Conservation (phyloP, 1,284 basidiomycete genomes). For the Cutaneotrichosporon arboriforme region DNA sequence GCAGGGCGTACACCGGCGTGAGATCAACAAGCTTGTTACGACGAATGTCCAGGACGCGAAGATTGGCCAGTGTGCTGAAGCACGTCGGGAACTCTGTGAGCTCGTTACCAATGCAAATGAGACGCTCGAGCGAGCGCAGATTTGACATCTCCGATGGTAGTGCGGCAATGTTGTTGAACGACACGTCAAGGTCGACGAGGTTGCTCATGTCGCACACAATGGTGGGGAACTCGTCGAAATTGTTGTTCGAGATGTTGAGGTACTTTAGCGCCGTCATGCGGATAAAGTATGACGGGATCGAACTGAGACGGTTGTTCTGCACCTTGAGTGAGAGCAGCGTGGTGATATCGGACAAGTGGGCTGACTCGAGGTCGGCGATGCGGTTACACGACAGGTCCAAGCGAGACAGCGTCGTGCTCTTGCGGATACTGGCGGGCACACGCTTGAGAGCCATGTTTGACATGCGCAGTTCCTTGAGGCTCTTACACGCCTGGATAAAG, state of each 20-base stretch:
- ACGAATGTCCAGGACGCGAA: constrained; percentile 73
- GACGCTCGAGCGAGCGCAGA: constrained; percentile 62
- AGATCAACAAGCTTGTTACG: constrained; percentile 76
- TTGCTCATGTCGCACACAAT: constrained; percentile 70
- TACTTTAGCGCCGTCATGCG: constrained; percentile 65
- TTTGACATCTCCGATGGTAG: constrained; percentile 76
- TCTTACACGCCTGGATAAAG: constrained; percentile 86
- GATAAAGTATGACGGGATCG: constrained; percentile 78
- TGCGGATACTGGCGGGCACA: constrained; percentile 76
- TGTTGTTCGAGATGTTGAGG: constrained; percentile 96
- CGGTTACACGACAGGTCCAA: constrained; percentile 92
- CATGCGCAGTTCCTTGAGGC: constrained; percentile 76
- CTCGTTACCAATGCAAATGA: constrained; percentile 86
- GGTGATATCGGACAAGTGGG: constrained; percentile 70
- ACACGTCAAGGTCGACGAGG: constrained; percentile 83
- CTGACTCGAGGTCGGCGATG: constrained; percentile 82
- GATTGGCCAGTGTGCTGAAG: constrained; percentile 58
- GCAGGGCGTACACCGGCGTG: constrained; percentile 62
- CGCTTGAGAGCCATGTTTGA: constrained; percentile 94
- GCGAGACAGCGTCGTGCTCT: constrained; percentile 68
- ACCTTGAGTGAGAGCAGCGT: constrained; percentile 69
- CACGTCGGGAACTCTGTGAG: constrained; percentile 70
- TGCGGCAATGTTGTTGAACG: constrained; percentile 83
- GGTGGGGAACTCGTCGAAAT: constrained; percentile 73
- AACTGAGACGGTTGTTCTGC: constrained; percentile 89